Percentiles rank a stretch among this genome's conserved stretches.
These are phyloP conservation scores for Septoria linicola DNA, from an alignment of 2,329 filamentous ascomycete species.

Conservation along the genomic window DNA sequence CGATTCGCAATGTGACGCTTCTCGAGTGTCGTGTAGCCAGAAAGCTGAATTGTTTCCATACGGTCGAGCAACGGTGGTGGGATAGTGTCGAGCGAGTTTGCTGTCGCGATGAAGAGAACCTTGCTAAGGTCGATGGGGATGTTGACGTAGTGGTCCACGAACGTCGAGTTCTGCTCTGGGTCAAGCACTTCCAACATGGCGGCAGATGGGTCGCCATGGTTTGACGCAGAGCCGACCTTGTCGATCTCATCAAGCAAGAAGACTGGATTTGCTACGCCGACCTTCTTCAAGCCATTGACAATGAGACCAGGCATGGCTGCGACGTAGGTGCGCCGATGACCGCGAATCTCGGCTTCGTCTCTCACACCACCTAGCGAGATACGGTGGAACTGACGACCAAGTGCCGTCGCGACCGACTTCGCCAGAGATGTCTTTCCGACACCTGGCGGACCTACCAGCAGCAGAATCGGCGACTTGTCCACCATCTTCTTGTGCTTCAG, in stretches of 20 bases:
- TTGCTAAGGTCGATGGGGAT: conserved; percentile 95
- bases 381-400: conserved; percentile 93
- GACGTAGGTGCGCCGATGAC: conserved; percentile 92
- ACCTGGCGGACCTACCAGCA: conserved; percentile 89
- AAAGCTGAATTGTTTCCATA: conserved; percentile 93
- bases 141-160: conserved; percentile 94
- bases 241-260: conserved; percentile 97
- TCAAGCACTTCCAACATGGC: conserved; percentile 98
- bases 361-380: conserved; percentile 94
- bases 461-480: conserved; percentile 93
- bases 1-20: conserved; percentile 91
- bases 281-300: conserved; percentile 90
- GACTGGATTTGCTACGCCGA: conserved; percentile 91
- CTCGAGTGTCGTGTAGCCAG: conserved; percentile 94
- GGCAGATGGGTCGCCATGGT: conserved; percentile 92
- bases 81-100: conserved; percentile 92
- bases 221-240: conserved; percentile 87
- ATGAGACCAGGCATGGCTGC: conserved; percentile 98
- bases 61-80: conserved; percentile 89
- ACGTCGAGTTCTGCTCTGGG: conserved; percentile 92
- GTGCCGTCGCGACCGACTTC: conserved; percentile 84
- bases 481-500: conserved; percentile 80
- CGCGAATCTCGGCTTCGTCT: conserved; percentile 94
- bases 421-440: conserved; percentile 95
- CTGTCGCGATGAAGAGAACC: conserved; percentile 95